phyloP scores from a whole-genome alignment of 129 eudicot genomes.

The Artemisia argyi region DNA sequence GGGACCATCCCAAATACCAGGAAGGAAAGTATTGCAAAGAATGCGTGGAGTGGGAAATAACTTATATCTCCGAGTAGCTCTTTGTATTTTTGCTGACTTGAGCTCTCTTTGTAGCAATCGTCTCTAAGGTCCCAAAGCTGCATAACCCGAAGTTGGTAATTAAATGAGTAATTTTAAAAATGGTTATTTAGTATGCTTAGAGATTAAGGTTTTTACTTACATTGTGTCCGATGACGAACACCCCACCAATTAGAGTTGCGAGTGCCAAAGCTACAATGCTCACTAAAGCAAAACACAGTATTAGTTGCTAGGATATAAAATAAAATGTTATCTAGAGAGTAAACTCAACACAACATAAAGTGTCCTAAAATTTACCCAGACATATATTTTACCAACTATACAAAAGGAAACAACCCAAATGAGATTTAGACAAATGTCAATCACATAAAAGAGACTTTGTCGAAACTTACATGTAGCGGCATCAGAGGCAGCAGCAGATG shows the following conservation, averaged over 20 bases:
- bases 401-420: too few relatives aligned
- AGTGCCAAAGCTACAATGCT: constrained; percentile 46
- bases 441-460: neutral
- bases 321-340: neutral
- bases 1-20: constrained; percentile 38
- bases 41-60: constrained; percentile 32
- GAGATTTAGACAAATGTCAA: too few relatives aligned
- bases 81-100: constrained; percentile 17
- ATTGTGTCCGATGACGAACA: constrained; percentile 44
- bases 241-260: constrained; percentile 56
- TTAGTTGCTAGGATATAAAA: constrained; percentile 15
- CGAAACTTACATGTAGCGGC: constrained; percentile 31
- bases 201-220: constrained; percentile 36
- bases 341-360: too few relatives aligned
- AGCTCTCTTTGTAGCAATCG: constrained; percentile 18
- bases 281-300: constrained; percentile 30
- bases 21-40: constrained; percentile 32
- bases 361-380: too few relatives aligned
- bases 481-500: constrained; percentile 62
- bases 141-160: neutral
- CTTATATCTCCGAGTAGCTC: constrained; percentile 37
- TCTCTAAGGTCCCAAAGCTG: constrained; percentile 44
- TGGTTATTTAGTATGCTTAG: neutral
- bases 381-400: too few relatives aligned
- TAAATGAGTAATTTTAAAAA: too few relatives aligned